Evolutionary conservation across 805 yeast genomes (phyloP).

Genomic region (Komagataella pseudopastoris): DNA sequence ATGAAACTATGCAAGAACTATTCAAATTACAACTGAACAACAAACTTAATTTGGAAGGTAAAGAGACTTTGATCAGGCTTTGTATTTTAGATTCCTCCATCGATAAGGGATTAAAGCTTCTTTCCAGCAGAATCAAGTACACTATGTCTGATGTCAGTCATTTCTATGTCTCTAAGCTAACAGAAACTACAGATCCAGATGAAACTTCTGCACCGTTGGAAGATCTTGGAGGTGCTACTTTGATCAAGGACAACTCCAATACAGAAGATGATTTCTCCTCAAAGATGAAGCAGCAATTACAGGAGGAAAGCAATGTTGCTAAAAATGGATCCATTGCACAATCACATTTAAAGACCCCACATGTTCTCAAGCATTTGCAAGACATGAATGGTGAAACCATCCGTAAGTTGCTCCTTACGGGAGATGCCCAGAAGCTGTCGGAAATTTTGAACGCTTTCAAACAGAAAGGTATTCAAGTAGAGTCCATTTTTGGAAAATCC

Average conservation of each 20-base stretch:
- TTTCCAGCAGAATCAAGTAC: neutral
- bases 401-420: neutral
- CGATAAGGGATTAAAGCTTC: conserved; percentile 33
- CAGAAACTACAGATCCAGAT: neutral
- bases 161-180: neutral
- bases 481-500: neutral
- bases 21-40: conserved; percentile 41
- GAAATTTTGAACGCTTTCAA: neutral
- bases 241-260: neutral
- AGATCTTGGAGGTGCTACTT: neutral
- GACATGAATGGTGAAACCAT: neutral
- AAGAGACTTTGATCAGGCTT: conserved; percentile 60
- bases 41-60: conserved; percentile 51
- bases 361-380: too few species aligned
- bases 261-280: neutral
- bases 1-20: conserved; percentile 39
- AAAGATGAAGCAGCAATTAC: neutral
- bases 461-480: neutral
- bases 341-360: neutral
- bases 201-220: neutral
- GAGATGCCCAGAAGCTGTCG: neutral
- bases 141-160: neutral
- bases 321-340: neutral
- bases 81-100: conserved; percentile 59
- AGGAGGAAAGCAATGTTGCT: neutral